Evolutionary conservation across 78 protist species (phyloP), one percentile per base, ranked within the genome.

Genomic region (Reticulomyxa filosa): DNA sequence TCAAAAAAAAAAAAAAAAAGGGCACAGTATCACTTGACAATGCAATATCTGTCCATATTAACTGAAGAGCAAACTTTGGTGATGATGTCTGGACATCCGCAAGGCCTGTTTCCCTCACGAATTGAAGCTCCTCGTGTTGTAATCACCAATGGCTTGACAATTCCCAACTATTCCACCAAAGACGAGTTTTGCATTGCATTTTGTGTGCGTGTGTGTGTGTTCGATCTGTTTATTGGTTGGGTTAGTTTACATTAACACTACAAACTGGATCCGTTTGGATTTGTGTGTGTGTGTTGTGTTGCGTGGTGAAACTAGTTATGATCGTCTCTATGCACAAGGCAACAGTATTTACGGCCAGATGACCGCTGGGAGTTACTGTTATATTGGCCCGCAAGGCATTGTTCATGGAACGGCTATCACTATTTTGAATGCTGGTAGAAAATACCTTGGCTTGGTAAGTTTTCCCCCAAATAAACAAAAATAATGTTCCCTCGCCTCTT

Each of bases 351-450:
- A 85, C 69, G 93, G 88, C 33, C 89, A 86, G 62, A 86, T 86
- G 92, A 86, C 92, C 2, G 88, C 90, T 17, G 88, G 90, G 20
- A 61, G 78, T 32, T 85, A 71, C 48, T 62, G 81, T 57, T 83
- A 57, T 76, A 7, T 22, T 42, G 50, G 50, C 13, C 50, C 50
- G 25, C 50, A 42, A 17, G 89, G 92, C 50, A 86, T 86, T 29
- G 92, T 87, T 2, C 90, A 84, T 65, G 93, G 93, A 30, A 87
- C 93, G 8, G 80, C 88, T 4, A 50, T 85, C 46, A 85, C 90
- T 7, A 26, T 87, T 13, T 52, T 85, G 51, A 85, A 85, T 56
- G 93, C 93, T 3, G 90, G 75, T 38, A 38, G 93, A 38, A 82
- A 82, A 57, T 87, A 85, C 61, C 61, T 46, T 4, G 36, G 4